phyloP scores from a whole-genome alignment of 352 stramenopile genomes.

The Phytopythium kandeliae region DNA sequence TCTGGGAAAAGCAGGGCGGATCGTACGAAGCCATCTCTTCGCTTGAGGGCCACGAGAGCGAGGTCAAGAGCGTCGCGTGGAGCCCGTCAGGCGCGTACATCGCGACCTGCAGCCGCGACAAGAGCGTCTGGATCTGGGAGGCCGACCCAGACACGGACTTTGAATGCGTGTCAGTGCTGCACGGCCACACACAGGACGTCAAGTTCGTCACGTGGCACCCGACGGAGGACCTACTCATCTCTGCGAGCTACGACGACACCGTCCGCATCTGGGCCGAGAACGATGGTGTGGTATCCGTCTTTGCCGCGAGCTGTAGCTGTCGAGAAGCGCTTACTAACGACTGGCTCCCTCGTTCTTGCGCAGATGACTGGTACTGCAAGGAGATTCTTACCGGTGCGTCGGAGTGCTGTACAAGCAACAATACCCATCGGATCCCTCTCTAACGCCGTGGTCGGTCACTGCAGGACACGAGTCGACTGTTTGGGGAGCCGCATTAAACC shows the following conservation, averaged over 20 bases:
- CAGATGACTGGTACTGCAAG: constrained; percentile 96
- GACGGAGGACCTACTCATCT: constrained; percentile 80
- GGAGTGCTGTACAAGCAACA: neutral
- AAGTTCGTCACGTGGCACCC: constrained; percentile 95
- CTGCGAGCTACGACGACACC: constrained; percentile 95
- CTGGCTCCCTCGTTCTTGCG: neutral
- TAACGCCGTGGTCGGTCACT: neutral
- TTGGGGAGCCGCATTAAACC: constrained; percentile 88
- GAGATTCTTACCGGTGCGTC: constrained; percentile 77
- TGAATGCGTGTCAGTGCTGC: constrained; percentile 96
- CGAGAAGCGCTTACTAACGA: neutral
- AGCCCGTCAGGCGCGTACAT: constrained; percentile 91
- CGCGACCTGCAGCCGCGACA: constrained; percentile 98
- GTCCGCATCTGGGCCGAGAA: constrained; percentile 95
- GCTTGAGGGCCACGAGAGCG: constrained; percentile 97
- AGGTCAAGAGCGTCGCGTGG: constrained; percentile 97
- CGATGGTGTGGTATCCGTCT: constrained; percentile 24
- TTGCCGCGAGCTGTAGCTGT: neutral
- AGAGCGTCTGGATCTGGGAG: constrained; percentile 99
- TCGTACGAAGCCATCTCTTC: constrained; percentile 94
- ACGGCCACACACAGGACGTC: constrained; percentile 95
- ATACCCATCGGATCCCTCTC: neutral
- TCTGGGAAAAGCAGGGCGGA: constrained; percentile 89
- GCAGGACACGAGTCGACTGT: constrained; percentile 91
- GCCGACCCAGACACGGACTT: constrained; percentile 92